Conservation (phyloP, 164 flowering plant species). For the Chimonanthus salicifolius region DNA sequence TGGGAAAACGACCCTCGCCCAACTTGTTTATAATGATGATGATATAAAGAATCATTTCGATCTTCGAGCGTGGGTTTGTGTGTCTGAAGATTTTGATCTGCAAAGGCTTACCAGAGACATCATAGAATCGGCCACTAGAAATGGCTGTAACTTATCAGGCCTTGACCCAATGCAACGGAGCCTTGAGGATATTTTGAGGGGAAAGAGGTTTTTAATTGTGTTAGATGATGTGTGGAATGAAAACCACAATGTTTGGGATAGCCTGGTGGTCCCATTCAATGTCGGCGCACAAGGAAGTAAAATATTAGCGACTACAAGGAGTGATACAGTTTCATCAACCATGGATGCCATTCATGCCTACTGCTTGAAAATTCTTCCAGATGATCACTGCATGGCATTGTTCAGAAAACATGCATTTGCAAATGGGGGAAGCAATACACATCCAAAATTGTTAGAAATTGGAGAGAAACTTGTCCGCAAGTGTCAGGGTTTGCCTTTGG, state of each 20-base stretch:
- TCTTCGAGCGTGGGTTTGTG: constrained; percentile 1
- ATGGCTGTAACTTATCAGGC: too few species aligned
- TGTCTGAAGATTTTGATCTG: background rate
- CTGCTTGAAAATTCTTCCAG: constrained; percentile 2
- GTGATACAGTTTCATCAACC: background rate
- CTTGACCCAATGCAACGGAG: background rate
- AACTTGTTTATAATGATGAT: background rate
- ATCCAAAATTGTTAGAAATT: background rate
- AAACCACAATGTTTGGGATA: background rate
- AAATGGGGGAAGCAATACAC: background rate
- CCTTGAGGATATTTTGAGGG: background rate
- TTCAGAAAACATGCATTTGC: constrained; percentile 5
- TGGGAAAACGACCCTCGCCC: background rate
- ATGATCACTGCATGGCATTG: constrained; percentile 9
- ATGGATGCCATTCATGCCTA: background rate
- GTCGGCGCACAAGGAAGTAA: background rate
- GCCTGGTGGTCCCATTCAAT: background rate
- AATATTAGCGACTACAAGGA: constrained; percentile 12
- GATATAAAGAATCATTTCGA: background rate
- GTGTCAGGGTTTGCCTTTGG: constrained; percentile 2
- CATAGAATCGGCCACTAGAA: background rate
- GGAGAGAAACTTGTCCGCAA: constrained; percentile 1
- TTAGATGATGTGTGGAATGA: constrained; percentile 11
- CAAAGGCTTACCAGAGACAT: background rate
- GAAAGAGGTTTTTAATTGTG: constrained; percentile 6